Conservation (phyloP, 305 asterid genomes). For the Fraxinus greggii region DNA sequence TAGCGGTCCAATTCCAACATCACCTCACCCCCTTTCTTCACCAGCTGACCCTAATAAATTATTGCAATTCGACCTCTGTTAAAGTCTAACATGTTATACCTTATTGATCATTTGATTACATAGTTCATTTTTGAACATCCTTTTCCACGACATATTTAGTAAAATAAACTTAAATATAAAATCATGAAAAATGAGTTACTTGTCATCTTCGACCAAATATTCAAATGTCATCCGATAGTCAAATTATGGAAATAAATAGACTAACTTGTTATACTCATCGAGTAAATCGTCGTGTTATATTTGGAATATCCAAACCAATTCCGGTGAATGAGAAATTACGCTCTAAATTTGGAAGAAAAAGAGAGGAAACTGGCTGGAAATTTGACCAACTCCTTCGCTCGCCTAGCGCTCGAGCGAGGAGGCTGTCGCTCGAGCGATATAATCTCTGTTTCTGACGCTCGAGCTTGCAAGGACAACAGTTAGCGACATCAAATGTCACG, state of each 20-base stretch:
- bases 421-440: no score
- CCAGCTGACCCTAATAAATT: not conserved
- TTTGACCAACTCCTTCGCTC: not conserved
- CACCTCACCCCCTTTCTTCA: not conserved
- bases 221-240: not conserved
- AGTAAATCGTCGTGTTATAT: not conserved
- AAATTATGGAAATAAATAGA: no score
- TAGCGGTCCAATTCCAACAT: not conserved
- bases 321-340: not conserved
- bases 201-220: not conserved
- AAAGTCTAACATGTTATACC: not conserved
- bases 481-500: not conserved
- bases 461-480: no score
- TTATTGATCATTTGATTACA: not conserved
- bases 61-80: not conserved
- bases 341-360: not conserved
- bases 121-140: not conserved
- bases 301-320: not conserved
- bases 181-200: not conserved
- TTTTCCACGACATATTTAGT: not conserved
- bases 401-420: not conserved
- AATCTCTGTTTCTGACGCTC: no score
- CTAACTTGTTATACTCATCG: not conserved
- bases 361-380: not conserved
- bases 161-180: not conserved